Conservation (phyloP, 305 asterid genomes). For the Caryopteris hybrid region DNA sequence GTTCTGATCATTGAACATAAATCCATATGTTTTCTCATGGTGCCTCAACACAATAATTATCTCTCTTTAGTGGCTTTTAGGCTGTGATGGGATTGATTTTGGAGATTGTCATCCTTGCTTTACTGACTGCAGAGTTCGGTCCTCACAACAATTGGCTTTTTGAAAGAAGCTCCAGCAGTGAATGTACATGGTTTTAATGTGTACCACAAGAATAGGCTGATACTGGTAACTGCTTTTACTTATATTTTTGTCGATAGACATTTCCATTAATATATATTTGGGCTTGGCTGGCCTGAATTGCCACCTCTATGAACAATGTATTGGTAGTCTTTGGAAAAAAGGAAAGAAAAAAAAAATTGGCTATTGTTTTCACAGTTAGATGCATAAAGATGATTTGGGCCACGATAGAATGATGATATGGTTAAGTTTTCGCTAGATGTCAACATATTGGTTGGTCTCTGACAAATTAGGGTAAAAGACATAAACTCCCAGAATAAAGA, state of each 20-base stretch:
- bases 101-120: slow-evolving; percentile 19
- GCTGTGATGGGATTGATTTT: slow-evolving; percentile 10
- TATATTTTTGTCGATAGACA: neutral
- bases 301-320: neutral
- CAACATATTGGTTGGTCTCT: neutral
- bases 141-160: slow-evolving; percentile 73
- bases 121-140: slow-evolving; percentile 56
- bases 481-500: neutral
- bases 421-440: neutral
- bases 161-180: slow-evolving; percentile 88
- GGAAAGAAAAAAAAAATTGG: neutral
- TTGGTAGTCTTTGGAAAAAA: neutral
- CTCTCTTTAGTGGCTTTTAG: slow-evolving; percentile 12
- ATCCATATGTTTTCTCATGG: neutral
- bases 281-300: no score
- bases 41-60: neutral
- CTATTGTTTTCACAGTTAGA: neutral
- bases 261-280: neutral
- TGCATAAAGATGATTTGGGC: slow-evolving; percentile 1
- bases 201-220: slow-evolving; percentile 91
- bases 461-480: neutral
- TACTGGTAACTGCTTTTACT: slow-evolving; percentile 56
- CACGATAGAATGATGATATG: neutral
- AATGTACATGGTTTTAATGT: slow-evolving; percentile 90
- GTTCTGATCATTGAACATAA: neutral